Percentiles rank a stretch among this genome's conserved stretches.
phyloP scores from a whole-genome alignment of 441 rosid species.

The Kokia cookei region DNA sequence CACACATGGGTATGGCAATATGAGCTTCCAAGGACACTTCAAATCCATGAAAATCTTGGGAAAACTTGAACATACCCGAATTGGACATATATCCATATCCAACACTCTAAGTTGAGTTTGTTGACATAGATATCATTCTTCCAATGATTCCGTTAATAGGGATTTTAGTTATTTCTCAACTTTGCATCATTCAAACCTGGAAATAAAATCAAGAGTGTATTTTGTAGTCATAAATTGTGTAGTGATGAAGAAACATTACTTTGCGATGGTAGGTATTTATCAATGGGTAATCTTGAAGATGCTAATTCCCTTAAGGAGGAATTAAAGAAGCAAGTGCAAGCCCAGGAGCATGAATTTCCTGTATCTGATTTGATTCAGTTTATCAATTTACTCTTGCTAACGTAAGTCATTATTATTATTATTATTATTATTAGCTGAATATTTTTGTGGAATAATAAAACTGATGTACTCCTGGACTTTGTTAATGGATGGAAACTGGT shows the following conservation, averaged over 20 bases:
- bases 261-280: conserved; percentile 50
- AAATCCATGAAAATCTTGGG: too few relatives aligned
- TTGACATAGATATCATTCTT: too few relatives aligned
- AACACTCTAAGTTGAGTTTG: too few relatives aligned
- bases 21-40: too few relatives aligned
- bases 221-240: not conserved
- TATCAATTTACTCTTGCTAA: conserved; percentile 58
- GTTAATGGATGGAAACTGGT: too few relatives aligned
- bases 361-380: conserved; percentile 69
- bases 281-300: conserved; percentile 81
- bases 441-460: too few relatives aligned
- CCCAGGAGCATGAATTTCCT: conserved; percentile 50
- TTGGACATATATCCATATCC: too few relatives aligned
- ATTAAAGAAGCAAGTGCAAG: conserved; percentile 56
- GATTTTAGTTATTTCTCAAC: not conserved
- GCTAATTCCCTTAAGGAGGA: conserved; percentile 73
- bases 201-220: not conserved
- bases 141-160: not conserved
- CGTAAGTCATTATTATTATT: conserved; percentile 37
- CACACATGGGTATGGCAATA: too few relatives aligned
- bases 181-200: not conserved
- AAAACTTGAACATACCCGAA: not conserved
- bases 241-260: conserved; percentile 3
- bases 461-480: too few relatives aligned
- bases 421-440: too few relatives aligned